Percentiles rank a stretch among this genome's conserved stretches.
Conservation (phyloP, 2,329 filamentous ascomycete species). For the Paecilomyces niveus region DNA sequence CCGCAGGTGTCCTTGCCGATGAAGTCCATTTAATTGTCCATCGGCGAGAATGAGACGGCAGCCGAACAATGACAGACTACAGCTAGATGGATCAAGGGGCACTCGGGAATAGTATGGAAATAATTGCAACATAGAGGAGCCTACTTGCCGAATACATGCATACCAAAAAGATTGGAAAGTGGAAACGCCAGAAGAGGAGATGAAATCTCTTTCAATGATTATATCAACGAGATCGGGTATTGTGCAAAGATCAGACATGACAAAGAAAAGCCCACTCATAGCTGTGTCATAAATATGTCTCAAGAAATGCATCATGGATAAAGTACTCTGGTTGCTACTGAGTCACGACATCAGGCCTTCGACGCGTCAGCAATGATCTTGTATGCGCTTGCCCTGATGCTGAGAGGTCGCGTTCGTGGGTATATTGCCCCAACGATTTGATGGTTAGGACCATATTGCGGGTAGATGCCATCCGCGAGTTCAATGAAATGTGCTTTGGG, state of each 20-base stretch:
- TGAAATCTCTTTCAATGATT: not conserved
- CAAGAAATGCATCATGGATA: not conserved
- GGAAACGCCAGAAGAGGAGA: not conserved
- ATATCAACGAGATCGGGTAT: constrained; percentile 1
- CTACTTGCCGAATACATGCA: not conserved
- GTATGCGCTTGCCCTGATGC: constrained; percentile 34
- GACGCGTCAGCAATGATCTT: constrained; percentile 34
- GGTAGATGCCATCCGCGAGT: constrained; percentile 56
- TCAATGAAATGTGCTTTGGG: constrained; percentile 55
- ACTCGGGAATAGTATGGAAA: not conserved
- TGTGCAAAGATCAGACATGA: not conserved
- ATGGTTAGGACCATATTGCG: constrained; percentile 23
- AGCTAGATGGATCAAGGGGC: not conserved
- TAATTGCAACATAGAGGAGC: not conserved
- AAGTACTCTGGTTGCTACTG: not conserved
- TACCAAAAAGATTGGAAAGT: not conserved
- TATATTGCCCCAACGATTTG: constrained; percentile 28
- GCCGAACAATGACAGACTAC: not conserved
- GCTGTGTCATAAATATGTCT: not conserved
- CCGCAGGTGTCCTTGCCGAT: too few relatives aligned
- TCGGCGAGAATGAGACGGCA: not conserved
- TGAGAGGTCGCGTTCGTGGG: constrained; percentile 30
- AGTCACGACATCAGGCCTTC: constrained; percentile 12
- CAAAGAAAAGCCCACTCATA: not conserved
- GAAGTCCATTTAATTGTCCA: not conserved